Percentiles rank a stretch among this genome's conserved stretches.
These are phyloP conservation scores for Candida silvicultrix DNA, from an alignment of 805 yeast genomes.

Conservation along the genomic window DNA sequence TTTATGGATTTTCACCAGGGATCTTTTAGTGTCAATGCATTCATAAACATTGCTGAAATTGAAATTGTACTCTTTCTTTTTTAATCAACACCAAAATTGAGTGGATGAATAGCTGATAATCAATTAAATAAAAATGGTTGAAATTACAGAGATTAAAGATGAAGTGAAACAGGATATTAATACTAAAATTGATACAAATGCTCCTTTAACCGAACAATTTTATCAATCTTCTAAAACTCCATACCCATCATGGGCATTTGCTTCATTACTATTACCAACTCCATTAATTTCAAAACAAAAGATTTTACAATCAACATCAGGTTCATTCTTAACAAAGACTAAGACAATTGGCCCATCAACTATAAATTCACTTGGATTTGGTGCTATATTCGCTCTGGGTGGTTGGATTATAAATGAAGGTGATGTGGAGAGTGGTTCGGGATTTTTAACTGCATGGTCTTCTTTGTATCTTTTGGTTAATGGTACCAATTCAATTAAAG, in stretches of 20 bases:
- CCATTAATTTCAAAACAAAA: conserved; percentile 29
- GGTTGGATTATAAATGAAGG: conserved; percentile 73
- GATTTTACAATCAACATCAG: not conserved
- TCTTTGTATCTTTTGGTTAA: conserved; percentile 66
- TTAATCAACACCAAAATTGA: no score
- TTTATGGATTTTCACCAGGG: no score
- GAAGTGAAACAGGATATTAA: conserved; percentile 8
- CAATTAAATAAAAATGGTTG: conserved; percentile 11
- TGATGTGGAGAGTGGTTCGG: conserved; percentile 73
- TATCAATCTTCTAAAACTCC: conserved; percentile 36
- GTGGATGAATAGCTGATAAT: no score
- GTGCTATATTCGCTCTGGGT: conserved; percentile 57
- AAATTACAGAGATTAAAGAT: conserved; percentile 18
- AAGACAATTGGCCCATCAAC: conserved; percentile 26
- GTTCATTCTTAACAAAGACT: conserved; percentile 3
- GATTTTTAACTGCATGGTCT: conserved; percentile 79
- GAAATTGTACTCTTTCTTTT: no score
- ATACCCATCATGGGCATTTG: conserved; percentile 37
- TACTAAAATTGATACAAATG: conserved; percentile 5
- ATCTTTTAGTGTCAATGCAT: not conserved
- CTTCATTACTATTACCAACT: conserved; percentile 30
- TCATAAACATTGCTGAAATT: not conserved
- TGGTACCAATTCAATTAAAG: conserved; percentile 49
- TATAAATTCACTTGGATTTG: conserved; percentile 44
- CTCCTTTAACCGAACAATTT: conserved; percentile 14